Conservation (phyloP, 441 rosid species). For the Cnidoscolus chayamansa region DNA sequence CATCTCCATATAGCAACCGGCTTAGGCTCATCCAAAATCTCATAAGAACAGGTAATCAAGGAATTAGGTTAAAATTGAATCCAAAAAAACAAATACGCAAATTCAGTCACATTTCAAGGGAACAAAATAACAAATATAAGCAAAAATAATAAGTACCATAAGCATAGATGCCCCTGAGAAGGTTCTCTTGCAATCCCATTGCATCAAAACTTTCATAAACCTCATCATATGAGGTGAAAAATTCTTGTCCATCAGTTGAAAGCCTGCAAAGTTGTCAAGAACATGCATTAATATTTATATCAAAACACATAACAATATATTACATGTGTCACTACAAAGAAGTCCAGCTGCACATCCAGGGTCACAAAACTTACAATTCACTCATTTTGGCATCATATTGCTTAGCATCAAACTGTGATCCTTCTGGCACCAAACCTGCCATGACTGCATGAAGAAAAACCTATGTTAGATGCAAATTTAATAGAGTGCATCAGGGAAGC, state of each 20-base stretch:
- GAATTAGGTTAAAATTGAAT: not conserved
- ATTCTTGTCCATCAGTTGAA: conserved; percentile 44
- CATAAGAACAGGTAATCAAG: not conserved
- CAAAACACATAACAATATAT: not conserved
- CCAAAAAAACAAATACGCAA: not conserved
- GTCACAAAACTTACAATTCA: conserved; percentile 26
- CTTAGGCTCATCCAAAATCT: conserved; percentile 17
- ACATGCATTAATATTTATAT: not conserved
- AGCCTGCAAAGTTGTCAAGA: conserved; percentile 27
- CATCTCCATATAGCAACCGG: conserved; percentile 27
- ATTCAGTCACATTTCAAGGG: not conserved
- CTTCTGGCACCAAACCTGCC: conserved; percentile 72
- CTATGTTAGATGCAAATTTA: not conserved
- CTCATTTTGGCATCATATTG: conserved; percentile 70
- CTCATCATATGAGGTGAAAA: conserved; percentile 57
- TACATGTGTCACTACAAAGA: not conserved
- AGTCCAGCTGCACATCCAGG: not conserved
- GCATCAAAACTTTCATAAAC: conserved; percentile 53
- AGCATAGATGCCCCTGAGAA: conserved; percentile 43
- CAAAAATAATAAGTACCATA: conserved; percentile 39
- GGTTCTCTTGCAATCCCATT: conserved; percentile 65
- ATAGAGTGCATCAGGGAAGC: not conserved
- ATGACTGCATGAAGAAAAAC: conserved; percentile 40
- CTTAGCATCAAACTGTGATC: conserved; percentile 67
- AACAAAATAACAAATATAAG: conserved; percentile 27